Evolutionary conservation across 306 rosid species (phyloP).

Genomic region (Dalbergia cochinchinensis): DNA sequence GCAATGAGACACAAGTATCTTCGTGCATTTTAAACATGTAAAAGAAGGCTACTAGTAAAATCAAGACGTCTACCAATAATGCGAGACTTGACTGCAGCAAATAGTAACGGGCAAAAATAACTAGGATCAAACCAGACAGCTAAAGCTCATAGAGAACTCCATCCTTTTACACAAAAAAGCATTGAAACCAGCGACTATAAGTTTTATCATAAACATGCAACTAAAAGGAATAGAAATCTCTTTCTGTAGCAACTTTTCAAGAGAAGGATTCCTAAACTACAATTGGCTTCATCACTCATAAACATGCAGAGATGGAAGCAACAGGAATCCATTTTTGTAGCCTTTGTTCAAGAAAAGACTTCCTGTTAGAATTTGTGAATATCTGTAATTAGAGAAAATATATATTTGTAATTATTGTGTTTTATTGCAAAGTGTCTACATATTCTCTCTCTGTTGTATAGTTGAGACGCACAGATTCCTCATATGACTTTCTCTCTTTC

Average conservation of each 20-base stretch:
- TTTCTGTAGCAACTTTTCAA: slow-evolving; percentile 2
- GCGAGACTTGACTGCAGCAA: slow-evolving; percentile 18
- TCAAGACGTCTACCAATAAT: neutral
- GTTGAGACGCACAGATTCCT: no score
- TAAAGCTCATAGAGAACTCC: slow-evolving; percentile 10
- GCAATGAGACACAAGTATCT: neutral
- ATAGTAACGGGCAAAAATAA: neutral
- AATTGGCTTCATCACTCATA: neutral
- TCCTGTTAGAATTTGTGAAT: neutral
- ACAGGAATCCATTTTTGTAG: slow-evolving; percentile 19
- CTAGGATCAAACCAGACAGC: neutral
- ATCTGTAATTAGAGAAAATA: no score
- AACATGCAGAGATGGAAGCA: slow-evolving; percentile 10
- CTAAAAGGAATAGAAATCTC: neutral
- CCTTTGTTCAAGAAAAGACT: slow-evolving; percentile 3
- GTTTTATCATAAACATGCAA: neutral
- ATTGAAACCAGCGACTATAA: neutral
- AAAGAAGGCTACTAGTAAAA: slow-evolving; percentile 20
- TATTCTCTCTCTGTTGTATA: no score
- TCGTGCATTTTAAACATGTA: neutral
- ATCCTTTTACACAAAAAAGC: slow-evolving; percentile 26
- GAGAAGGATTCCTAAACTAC: neutral
- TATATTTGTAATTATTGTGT: no score
- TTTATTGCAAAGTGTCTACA: no score
- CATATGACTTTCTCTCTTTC: no score